Conservation (phyloP, 2,329 filamentous ascomycete genomes). For the Rhynchosporium secalis region DNA sequence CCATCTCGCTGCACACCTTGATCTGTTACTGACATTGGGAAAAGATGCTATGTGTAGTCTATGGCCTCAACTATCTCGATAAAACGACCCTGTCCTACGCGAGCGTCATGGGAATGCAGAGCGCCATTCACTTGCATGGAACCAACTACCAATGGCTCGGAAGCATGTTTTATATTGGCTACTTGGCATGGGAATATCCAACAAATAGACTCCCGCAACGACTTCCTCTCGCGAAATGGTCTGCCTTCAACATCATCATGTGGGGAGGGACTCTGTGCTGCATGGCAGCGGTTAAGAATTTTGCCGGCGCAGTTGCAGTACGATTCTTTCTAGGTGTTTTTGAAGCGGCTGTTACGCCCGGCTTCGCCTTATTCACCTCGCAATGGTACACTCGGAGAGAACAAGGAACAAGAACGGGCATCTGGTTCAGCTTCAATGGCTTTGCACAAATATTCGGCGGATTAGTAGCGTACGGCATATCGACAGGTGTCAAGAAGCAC, state of each 20-base stretch:
- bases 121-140: slow-evolving; percentile 43
- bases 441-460: slow-evolving; percentile 65
- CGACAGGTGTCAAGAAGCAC: slow-evolving; percentile 49
- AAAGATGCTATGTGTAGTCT: slow-evolving; percentile 55
- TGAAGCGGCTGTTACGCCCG: slow-evolving; percentile 67
- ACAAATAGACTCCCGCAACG: slow-evolving; percentile 46
- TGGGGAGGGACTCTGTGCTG: slow-evolving; percentile 62
- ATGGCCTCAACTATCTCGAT: slow-evolving; percentile 56
- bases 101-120: slow-evolving; percentile 50
- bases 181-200: slow-evolving; percentile 37
- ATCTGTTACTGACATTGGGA: not conserved
- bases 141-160: slow-evolving; percentile 50
- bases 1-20: not conserved
- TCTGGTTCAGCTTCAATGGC: slow-evolving; percentile 71
- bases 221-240: slow-evolving; percentile 64
- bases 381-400: slow-evolving; percentile 74
- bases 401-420: slow-evolving; percentile 60
- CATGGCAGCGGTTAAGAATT: slow-evolving; percentile 63
- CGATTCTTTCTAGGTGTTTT: slow-evolving; percentile 69
- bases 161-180: slow-evolving; percentile 49
- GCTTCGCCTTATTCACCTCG: slow-evolving; percentile 66
- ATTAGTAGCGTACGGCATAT: slow-evolving; percentile 63
- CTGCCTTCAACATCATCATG: slow-evolving; percentile 58
- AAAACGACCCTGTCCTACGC: slow-evolving; percentile 52
- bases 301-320: slow-evolving; percentile 60